phyloP scores from a whole-genome alignment of 106 monocot species.

The Triglochin maritima region DNA sequence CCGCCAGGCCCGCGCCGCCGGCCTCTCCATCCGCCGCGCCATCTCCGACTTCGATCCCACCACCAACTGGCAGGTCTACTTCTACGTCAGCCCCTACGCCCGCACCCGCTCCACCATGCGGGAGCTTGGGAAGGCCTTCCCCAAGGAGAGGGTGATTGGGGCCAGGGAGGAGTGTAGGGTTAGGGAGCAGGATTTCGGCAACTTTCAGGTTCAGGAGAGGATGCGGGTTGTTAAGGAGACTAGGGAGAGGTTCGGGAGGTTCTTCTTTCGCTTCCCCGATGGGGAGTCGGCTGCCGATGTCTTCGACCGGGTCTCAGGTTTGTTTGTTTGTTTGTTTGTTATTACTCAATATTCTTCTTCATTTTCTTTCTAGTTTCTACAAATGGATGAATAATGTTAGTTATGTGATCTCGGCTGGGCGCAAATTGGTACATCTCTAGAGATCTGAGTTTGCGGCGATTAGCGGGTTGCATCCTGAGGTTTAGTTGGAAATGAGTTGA shows the following conservation, averaged over 20 bases:
- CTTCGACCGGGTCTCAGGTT: constrained; percentile 88
- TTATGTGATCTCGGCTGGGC: too few species aligned
- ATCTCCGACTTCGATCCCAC: constrained; percentile 14
- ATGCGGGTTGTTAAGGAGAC: constrained; percentile 77
- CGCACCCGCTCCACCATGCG: constrained; percentile 65
- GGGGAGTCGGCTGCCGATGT: constrained; percentile 97
- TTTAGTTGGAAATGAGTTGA: too few species aligned
- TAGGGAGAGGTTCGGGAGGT: constrained; percentile 64
- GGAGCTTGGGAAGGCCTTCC: constrained; percentile 66
- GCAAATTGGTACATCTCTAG: too few species aligned
- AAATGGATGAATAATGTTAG: too few species aligned
- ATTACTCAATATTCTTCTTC: too few species aligned
- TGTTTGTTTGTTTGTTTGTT: not conserved
- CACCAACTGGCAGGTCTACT: constrained; percentile 58
- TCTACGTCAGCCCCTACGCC: constrained; percentile 77
- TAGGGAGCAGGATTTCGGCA: constrained; percentile 93
- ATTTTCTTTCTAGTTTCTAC: not conserved
- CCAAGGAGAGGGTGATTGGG: constrained; percentile 42
- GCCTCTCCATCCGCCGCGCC: constrained; percentile 19
- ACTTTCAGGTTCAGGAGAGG: constrained; percentile 90
- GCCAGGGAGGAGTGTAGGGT: constrained; percentile 86
- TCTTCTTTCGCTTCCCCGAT: constrained; percentile 97
- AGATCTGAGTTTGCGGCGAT: too few species aligned
- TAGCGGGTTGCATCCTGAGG: too few species aligned
- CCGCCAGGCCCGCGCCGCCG: constrained; percentile 59